phyloP scores from a whole-genome alignment of 2,329 filamentous ascomycete genomes.

The Penicillium sp. region DNA sequence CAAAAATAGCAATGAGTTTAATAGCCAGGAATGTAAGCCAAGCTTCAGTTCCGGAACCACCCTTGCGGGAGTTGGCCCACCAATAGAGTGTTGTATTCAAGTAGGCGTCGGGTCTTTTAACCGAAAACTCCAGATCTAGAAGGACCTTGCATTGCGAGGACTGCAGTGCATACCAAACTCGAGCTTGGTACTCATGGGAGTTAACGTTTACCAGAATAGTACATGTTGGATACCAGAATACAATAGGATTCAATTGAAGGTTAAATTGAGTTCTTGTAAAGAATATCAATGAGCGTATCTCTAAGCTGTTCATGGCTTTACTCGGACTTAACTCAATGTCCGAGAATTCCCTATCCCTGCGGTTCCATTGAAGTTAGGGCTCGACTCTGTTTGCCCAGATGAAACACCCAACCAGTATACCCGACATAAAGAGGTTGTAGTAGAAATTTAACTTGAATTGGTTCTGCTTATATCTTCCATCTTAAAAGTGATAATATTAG shows the following conservation, averaged over 20 bases:
- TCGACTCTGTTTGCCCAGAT: not conserved
- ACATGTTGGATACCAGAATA: not conserved
- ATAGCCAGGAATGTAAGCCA: constrained; percentile 14
- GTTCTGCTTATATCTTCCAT: not conserved
- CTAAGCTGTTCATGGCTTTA: not conserved
- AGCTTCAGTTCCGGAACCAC: not conserved
- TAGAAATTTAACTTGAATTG: not conserved
- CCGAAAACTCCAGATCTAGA: constrained; percentile 6
- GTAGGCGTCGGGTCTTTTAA: not conserved
- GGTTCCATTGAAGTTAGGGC: not conserved
- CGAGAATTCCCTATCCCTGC: not conserved
- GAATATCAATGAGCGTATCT: not conserved
- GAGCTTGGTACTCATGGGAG: not conserved
- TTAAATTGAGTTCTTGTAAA: not conserved
- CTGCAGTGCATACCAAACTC: constrained; percentile 10
- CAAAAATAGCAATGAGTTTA: not conserved
- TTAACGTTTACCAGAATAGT: not conserved
- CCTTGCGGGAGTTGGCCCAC: not conserved
- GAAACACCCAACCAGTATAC: not conserved
- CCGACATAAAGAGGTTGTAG: not conserved
- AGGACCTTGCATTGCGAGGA: constrained; percentile 14
- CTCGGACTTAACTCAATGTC: not conserved
- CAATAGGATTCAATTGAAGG: not conserved
- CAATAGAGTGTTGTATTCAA: not conserved
- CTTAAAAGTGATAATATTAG: not conserved